Evolutionary conservation across 805 yeast species (phyloP).

Genomic region (Candida chauliodis): DNA sequence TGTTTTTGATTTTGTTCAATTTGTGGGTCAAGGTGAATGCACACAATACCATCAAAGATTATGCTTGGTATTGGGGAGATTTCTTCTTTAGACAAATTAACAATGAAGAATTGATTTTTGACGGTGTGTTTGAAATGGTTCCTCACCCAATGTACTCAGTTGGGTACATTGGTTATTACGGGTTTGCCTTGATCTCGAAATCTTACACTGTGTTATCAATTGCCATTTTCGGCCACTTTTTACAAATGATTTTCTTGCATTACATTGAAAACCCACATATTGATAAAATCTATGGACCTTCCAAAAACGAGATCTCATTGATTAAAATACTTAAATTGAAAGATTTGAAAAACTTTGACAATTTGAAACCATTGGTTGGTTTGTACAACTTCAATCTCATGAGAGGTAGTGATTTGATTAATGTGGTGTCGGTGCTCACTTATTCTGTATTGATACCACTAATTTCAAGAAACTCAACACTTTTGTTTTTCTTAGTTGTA

Average conservation of each 20-base stretch:
- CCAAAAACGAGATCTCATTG: constrained; percentile 34
- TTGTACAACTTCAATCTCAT: constrained; percentile 60
- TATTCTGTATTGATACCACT: constrained; percentile 43
- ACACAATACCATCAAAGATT: constrained; percentile 82
- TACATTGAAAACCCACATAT: constrained; percentile 84
- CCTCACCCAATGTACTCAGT: constrained; percentile 94
- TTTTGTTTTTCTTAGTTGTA: constrained; percentile 38
- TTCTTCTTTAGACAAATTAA: constrained; percentile 72
- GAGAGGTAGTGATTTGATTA: constrained; percentile 60
- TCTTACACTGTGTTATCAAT: constrained; percentile 67
- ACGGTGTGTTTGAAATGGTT: constrained; percentile 84
- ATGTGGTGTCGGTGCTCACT: constrained; percentile 40
- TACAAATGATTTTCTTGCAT: constrained; percentile 72
- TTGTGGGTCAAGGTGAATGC: constrained; percentile 86
- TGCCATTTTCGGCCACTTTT: constrained; percentile 70
- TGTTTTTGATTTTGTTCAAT: constrained; percentile 61
- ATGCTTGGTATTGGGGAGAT: constrained; percentile 96
- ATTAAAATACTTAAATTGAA: constrained; percentile 42
- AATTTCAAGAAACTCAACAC: constrained; percentile 23
- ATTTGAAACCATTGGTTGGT: constrained; percentile 52
- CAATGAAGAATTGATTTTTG: constrained; percentile 69
- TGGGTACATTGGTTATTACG: constrained; percentile 85
- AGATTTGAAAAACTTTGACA: constrained; percentile 43
- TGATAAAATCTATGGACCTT: constrained; percentile 68
- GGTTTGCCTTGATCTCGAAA: constrained; percentile 72